Base-by-base conservation (phyloP, 805 yeast species). In the Lachancea dasiensis region DNA sequence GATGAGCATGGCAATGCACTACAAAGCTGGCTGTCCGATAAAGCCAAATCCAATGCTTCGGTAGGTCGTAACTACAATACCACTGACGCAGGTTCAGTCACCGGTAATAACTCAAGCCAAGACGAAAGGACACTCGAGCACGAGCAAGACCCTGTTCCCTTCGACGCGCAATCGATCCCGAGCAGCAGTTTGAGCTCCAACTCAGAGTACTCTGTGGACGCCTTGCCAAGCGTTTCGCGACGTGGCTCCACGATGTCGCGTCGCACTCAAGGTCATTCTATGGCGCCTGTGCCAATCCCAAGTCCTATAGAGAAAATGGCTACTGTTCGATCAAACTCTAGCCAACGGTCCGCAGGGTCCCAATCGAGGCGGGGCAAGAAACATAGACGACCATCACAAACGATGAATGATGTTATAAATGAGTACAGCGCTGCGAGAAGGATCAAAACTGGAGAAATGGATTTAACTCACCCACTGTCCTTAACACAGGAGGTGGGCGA, bases 351-450 rank as follows among this genome's bases (percentile, higher is more conserved):
- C 11, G 13, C 10, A 7, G 17, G 27, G 11, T 5, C 26, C 16
- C 16, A 16, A 18, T 24, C 27, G 13, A 35, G 17, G 14, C 19
- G 23, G 11, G 17, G 20, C 15, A 24, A 36, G 34, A 34, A 44
- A 14, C 29, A 30, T 14, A 36, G 47, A 28, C 38, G 40, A 34
- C 61, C 66, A 5, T 51, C 70, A 0, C 67, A 68, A 39, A 58
- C 45, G 10, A 56, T 63, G 28, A 46, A 51, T 25, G 70, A 69
- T 43, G 63, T 71, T 6, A 68, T 72, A 23, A 49, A 55, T 16
- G 68, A 68, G 20, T 72, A 70, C 44, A 61, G 65, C 40, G 58
- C 52, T 2, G 60, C 49, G 1, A 46, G 48, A 5, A 48, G 47
- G 17, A 51, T 60, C 3, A 50, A 41, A 31, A 47, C 50, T 3